Evolutionary conservation across 495 filamentous ascomycete genomes (phyloP).

Genomic region (Hypoxylon lenormandii): DNA sequence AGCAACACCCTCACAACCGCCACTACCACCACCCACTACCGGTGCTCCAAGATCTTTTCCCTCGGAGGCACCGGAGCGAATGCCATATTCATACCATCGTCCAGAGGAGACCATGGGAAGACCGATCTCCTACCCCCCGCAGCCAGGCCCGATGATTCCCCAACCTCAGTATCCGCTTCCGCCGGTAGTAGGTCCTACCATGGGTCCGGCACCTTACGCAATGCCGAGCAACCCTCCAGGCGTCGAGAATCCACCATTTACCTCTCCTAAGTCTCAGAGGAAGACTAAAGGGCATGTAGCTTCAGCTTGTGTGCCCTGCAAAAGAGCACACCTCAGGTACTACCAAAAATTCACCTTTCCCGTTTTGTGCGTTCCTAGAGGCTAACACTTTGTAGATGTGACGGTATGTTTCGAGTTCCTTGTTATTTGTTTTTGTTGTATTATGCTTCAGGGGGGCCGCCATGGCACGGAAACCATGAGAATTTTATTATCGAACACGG

Average conservation of each 20-base stretch:
- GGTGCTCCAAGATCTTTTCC: constrained; percentile 50
- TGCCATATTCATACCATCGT: constrained; percentile 55
- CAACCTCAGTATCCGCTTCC: constrained; percentile 54
- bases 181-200: constrained; percentile 51
- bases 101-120: constrained; percentile 53
- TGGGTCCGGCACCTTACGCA: constrained; percentile 54
- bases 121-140: constrained; percentile 55
- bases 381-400: constrained; percentile 57
- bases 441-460: constrained; percentile 6
- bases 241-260: constrained; percentile 54
- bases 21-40: constrained; percentile 48
- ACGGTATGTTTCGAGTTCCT: constrained; percentile 59
- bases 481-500: not conserved
- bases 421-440: constrained; percentile 23
- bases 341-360: constrained; percentile 44
- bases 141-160: constrained; percentile 45
- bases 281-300: constrained; percentile 96
- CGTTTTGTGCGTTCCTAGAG: constrained; percentile 16
- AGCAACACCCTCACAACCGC: constrained; percentile 50
- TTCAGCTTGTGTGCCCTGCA: constrained; percentile 96
- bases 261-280: constrained; percentile 74
- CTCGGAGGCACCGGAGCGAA: constrained; percentile 55
- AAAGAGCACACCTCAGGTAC: constrained; percentile 86
- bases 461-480: constrained; percentile 3
- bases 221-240: constrained; percentile 50